Percentiles rank a stretch among this genome's conserved stretches.
phyloP scores from a whole-genome alignment of 441 rosid genomes.

The Gossypium schwendimanii region DNA sequence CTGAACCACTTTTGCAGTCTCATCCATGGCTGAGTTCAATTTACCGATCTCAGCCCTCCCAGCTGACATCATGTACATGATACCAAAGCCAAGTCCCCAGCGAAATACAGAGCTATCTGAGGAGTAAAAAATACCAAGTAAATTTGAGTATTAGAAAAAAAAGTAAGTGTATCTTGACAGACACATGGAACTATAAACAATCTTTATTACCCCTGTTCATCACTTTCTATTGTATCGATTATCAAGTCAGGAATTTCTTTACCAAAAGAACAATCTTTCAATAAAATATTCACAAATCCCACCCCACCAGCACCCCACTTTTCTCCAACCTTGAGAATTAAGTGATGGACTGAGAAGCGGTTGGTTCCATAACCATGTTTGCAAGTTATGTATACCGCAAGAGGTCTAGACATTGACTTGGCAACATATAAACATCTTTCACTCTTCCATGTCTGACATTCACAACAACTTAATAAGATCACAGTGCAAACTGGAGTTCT shows the following conservation, averaged over 20 bases:
- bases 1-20: slow-evolving; percentile 58
- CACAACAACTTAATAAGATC: background rate
- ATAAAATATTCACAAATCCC: background rate
- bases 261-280: background rate
- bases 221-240: slow-evolving; percentile 7
- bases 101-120: slow-evolving; percentile 53
- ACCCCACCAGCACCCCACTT: background rate
- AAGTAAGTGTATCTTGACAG: background rate
- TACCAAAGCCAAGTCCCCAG: slow-evolving; percentile 64
- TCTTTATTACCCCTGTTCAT: background rate
- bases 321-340: background rate
- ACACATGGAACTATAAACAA: background rate
- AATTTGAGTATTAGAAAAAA: background rate
- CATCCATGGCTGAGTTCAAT: slow-evolving; percentile 55
- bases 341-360: background rate
- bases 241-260: slow-evolving; percentile 10
- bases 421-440: background rate
- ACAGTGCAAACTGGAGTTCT: background rate
- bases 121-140: slow-evolving; percentile 14
- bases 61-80: slow-evolving; percentile 76
- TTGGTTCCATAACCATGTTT: background rate
- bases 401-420: background rate
- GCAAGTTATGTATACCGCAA: background rate
- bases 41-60: slow-evolving; percentile 59
- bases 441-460: background rate